phyloP scores from a whole-genome alignment of 331 rosid species.

The Rosa hybrid region DNA sequence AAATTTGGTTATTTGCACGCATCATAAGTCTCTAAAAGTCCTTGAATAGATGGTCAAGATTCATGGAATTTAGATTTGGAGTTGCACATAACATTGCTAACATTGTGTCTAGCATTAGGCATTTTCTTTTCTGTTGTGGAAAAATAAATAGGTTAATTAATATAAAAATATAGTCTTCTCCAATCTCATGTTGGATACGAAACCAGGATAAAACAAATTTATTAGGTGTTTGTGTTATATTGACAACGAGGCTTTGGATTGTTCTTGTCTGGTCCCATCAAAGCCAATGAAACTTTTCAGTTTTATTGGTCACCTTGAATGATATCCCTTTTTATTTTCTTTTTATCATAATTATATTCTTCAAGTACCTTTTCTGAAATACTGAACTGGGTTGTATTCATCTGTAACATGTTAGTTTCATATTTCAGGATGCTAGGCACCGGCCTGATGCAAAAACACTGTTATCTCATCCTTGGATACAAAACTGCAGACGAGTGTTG shows the following conservation, averaged over 20 bases:
- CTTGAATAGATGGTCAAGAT: background rate
- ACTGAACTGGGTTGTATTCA: conserved; percentile 6
- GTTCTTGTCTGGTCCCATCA: conserved; percentile 1
- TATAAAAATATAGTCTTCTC: background rate
- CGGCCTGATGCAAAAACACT: conserved; percentile 98
- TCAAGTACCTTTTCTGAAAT: background rate
- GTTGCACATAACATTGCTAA: background rate
- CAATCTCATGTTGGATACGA: background rate
- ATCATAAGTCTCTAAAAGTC: background rate
- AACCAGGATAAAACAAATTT: background rate
- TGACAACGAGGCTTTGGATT: background rate
- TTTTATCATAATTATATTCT: background rate
- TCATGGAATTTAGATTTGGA: conserved; percentile 13
- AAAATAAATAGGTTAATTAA: background rate
- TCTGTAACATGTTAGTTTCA: conserved; percentile 27
- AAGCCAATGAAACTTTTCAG: background rate
- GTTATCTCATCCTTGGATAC: conserved; percentile 97
- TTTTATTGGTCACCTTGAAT: background rate
- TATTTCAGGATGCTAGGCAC: conserved; percentile 93
- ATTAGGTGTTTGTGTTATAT: background rate
- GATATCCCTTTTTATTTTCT: background rate
- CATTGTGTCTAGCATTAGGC: background rate
- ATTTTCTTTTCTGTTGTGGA: background rate
- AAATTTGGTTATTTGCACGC: background rate
- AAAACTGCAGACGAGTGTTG: conserved; percentile 76